Evolutionary conservation across 371 early-diverging fungal genomes (phyloP).

Genomic region (Apophysomyces variabilis): DNA sequence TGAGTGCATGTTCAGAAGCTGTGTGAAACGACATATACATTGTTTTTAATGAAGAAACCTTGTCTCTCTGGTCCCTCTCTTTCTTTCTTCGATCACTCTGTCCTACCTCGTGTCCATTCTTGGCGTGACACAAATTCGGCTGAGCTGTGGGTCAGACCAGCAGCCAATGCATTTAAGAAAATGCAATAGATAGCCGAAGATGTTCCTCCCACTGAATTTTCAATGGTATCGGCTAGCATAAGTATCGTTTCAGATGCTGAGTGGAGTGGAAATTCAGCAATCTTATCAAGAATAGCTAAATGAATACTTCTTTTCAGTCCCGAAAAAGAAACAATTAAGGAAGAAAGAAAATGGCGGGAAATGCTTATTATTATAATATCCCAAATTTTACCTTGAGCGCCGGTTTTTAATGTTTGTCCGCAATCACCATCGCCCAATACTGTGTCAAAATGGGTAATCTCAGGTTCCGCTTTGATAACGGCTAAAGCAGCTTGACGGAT

Average conservation of each 20-base stretch:
- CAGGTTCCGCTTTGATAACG: constrained; percentile 70
- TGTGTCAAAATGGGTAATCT: constrained; percentile 72
- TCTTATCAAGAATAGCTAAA: constrained; percentile 36
- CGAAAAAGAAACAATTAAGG: not conserved
- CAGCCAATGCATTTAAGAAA: constrained; percentile 74
- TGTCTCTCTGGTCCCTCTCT: not conserved
- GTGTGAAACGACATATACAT: not conserved
- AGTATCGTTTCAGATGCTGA: constrained; percentile 34
- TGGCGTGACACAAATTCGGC: constrained; percentile 6
- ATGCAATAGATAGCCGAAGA: constrained; percentile 80
- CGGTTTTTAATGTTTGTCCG: constrained; percentile 72
- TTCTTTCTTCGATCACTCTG: not conserved
- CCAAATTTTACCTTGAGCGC: constrained; percentile 52
- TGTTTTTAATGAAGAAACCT: constrained; percentile 1
- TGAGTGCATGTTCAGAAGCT: constrained; percentile 57
- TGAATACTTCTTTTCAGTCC: too few species aligned
- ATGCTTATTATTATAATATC: not conserved
- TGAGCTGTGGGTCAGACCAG: constrained; percentile 29
- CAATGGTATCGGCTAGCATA: constrained; percentile 66
- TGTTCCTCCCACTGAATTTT: constrained; percentile 78
- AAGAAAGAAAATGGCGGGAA: not conserved
- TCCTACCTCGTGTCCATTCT: constrained; percentile 27
- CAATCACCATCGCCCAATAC: constrained; percentile 87
- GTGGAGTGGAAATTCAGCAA: constrained; percentile 24
- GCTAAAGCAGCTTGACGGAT: constrained; percentile 57